A percentile compares a stretch with the other conserved stretches of the same genome.
Evolutionary conservation across 2,329 filamentous ascomycete genomes (phyloP).

Genomic region (Phyllosticta ampelicida): DNA sequence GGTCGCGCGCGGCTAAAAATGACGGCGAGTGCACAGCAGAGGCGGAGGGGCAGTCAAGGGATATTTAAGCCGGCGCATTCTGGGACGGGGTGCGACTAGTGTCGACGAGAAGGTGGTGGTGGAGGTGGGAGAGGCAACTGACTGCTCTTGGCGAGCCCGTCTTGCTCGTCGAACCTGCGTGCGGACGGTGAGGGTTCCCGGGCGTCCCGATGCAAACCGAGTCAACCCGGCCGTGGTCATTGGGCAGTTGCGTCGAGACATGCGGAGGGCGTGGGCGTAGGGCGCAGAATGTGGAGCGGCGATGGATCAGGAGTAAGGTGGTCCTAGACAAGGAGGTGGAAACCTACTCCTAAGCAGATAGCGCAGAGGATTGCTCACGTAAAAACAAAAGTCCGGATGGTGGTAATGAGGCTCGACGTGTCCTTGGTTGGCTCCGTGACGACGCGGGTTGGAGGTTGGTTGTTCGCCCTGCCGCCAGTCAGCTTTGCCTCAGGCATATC

Average conservation of each 20-base stretch:
- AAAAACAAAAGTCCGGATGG: neutral
- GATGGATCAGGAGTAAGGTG: neutral
- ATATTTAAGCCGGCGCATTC: neutral
- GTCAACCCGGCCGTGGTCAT: constrained; percentile 3
- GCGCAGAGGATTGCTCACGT: neutral
- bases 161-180: neutral
- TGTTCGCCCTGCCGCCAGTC: too few relatives aligned
- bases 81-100: neutral
- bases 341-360: neutral
- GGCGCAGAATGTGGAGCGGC: constrained; percentile 6
- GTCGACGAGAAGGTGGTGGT: neutral
- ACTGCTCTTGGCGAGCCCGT: neutral
- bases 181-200: neutral
- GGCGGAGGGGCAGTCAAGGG: neutral
- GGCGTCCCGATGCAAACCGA: constrained; percentile 5
- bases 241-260: constrained; percentile 3
- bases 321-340: neutral
- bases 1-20: neutral
- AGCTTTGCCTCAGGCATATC: too few relatives aligned
- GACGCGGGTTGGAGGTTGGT: too few relatives aligned
- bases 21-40: neutral
- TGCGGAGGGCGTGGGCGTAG: constrained; percentile 5
- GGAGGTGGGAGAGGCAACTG: neutral
- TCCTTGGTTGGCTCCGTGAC: too few relatives aligned
- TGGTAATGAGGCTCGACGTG: too few relatives aligned